Conservation (phyloP, 169 alveolate genomes). For the Plasmodium cynomolgi region DNA sequence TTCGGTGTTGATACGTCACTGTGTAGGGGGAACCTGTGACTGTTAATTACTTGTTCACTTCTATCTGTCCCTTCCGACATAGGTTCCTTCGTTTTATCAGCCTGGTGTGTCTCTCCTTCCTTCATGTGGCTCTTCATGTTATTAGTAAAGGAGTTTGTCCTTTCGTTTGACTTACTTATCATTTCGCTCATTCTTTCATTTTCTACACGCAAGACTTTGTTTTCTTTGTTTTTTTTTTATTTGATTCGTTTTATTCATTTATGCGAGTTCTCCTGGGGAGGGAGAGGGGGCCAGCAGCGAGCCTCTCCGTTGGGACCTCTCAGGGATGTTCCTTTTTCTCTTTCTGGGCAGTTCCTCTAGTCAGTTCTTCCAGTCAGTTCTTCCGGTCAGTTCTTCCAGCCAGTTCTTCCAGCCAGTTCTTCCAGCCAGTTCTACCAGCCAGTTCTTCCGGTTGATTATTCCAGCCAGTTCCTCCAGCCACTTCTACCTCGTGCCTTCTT, state of each 20-base stretch:
- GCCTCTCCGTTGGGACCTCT: not conserved
- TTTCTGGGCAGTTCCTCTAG: not conserved
- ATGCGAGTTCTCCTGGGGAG: not conserved
- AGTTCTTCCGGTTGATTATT: too few relatives aligned
- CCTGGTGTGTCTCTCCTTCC: not conserved
- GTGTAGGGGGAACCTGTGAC: not conserved
- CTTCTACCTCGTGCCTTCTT: too few relatives aligned
- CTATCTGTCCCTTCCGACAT: not conserved
- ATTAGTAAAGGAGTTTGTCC: not conserved
- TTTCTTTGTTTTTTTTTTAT: not conserved
- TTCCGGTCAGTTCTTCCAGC: too few relatives aligned
- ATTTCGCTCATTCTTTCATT: not conserved
- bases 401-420: too few relatives aligned
- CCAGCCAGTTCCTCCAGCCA: too few relatives aligned
- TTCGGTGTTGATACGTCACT: constrained; percentile 5
- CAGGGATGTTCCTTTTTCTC: not conserved
- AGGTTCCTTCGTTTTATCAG: not conserved
- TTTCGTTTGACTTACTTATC: not conserved
- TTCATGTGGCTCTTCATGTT: not conserved
- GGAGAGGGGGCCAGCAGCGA: not conserved
- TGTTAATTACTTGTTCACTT: not conserved
- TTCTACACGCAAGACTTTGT: not conserved
- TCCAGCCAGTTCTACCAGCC: too few relatives aligned
- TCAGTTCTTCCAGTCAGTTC: too few relatives aligned
- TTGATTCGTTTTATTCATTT: constrained; percentile 9